phyloP scores from a whole-genome alignment of 768 basidiomycete species.

The Agrocybe chaxingu region DNA sequence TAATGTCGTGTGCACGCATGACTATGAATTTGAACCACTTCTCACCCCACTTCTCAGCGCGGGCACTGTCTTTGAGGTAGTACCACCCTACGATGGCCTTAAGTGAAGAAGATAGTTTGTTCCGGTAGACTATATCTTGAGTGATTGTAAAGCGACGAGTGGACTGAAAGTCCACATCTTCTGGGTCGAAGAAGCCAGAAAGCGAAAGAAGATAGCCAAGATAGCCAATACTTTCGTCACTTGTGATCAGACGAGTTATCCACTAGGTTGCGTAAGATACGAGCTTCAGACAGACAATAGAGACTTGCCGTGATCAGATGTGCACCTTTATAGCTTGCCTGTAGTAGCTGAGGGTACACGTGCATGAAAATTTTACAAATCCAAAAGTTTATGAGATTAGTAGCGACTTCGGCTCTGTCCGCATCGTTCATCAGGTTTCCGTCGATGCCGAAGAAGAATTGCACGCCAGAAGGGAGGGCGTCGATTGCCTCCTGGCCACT shows the following conservation, averaged over 20 bases:
- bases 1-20: conserved; percentile 12
- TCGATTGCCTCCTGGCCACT: conserved; percentile 8
- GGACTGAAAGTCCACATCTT: conserved; percentile 1
- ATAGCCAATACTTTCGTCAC: conserved; percentile 17
- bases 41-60: conserved; percentile 18
- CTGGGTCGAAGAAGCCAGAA: conserved; percentile 16
- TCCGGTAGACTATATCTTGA: not conserved
- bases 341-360: conserved; percentile 19
- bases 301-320: conserved; percentile 18
- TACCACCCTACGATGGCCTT: conserved; percentile 24
- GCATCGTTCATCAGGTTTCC: conserved; percentile 14
- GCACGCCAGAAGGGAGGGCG: not conserved
- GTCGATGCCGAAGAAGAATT: conserved; percentile 3
- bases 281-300: not conserved
- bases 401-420: conserved; percentile 21
- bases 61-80: conserved; percentile 13
- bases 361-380: conserved; percentile 21
- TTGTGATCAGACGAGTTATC: conserved; percentile 16
- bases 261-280: conserved; percentile 1
- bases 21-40: conserved; percentile 19
- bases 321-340: conserved; percentile 17
- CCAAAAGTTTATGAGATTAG: conserved; percentile 27
- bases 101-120: conserved; percentile 8
- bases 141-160: not conserved
- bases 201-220: conserved; percentile 18